phyloP scores from a whole-genome alignment of 2,329 filamentous ascomycete genomes.

The Beauveria scarabaeidicola region DNA sequence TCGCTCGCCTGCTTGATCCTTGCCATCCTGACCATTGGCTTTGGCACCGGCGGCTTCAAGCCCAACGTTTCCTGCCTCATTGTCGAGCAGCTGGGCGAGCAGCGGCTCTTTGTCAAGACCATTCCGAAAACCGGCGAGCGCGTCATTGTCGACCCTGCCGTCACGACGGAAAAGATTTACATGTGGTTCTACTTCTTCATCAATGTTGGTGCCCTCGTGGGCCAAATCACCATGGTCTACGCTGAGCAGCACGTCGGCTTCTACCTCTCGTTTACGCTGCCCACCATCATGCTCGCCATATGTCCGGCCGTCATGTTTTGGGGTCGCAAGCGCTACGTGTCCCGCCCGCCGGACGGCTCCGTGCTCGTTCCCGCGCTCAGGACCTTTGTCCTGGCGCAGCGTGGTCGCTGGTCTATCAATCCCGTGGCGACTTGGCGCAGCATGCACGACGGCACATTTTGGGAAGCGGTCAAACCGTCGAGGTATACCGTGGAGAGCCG shows the following conservation, averaged over 20 bases:
- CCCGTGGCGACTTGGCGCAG: conserved; percentile 51
- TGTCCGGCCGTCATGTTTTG: conserved; percentile 56
- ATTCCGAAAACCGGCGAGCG: conserved; percentile 45
- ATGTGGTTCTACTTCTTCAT: conserved; percentile 66
- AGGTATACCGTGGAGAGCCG: conserved; percentile 44
- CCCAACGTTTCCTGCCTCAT: conserved; percentile 61
- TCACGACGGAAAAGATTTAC: conserved; percentile 56
- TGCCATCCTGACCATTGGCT: conserved; percentile 40
- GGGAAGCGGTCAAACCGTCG: conserved; percentile 62
- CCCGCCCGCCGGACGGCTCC: conserved; percentile 54
- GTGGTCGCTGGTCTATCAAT: conserved; percentile 62
- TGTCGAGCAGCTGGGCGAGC: conserved; percentile 54
- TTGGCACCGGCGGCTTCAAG: conserved; percentile 71
- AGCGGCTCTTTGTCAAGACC: conserved; percentile 45
- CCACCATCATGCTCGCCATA: conserved; percentile 54
- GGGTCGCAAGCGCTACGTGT: conserved; percentile 50
- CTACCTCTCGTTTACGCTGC: conserved; percentile 61
- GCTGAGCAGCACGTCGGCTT: conserved; percentile 68
- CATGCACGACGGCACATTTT: conserved; percentile 50
- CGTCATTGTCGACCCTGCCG: conserved; percentile 56
- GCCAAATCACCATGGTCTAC: conserved; percentile 60
- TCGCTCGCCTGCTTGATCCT: conserved; percentile 56
- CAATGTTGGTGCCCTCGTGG: conserved; percentile 58
- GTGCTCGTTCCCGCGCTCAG: conserved; percentile 57
- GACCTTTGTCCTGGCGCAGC: conserved; percentile 53